phyloP scores from a whole-genome alignment of 306 rosid genomes.

The Lagenaria siceraria region DNA sequence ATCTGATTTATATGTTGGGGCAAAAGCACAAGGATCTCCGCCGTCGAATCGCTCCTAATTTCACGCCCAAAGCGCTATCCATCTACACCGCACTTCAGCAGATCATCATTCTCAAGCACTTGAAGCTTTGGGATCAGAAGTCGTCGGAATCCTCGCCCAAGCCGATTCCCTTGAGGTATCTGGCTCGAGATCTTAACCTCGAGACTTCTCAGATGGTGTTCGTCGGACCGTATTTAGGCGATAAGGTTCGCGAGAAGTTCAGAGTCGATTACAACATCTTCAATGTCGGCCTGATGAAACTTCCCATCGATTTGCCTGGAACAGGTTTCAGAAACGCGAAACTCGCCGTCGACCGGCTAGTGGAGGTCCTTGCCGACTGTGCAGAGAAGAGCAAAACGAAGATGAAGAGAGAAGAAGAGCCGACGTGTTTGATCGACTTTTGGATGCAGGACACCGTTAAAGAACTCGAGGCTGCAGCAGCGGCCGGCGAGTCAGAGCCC shows the following conservation, averaged over 20 bases:
- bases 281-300: slow-evolving; percentile 75
- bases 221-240: slow-evolving; percentile 62
- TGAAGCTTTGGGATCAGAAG: slow-evolving; percentile 37
- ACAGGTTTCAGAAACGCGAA: slow-evolving; percentile 63
- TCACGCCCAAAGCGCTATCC: slow-evolving; percentile 63
- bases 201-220: slow-evolving; percentile 77
- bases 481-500: slow-evolving; percentile 15
- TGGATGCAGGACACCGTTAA: slow-evolving; percentile 69
- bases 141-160: neutral
- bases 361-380: slow-evolving; percentile 30
- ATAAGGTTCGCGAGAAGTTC: slow-evolving; percentile 34
- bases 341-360: slow-evolving; percentile 56
- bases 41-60: slow-evolving; percentile 75
- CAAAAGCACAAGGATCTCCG: slow-evolving; percentile 76
- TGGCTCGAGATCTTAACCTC: slow-evolving; percentile 70
- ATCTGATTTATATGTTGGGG: slow-evolving; percentile 77
- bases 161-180: slow-evolving; percentile 33
- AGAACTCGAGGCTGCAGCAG: slow-evolving; percentile 19
- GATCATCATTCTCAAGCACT: slow-evolving; percentile 49
- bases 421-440: slow-evolving; percentile 65
- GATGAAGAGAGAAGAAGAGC: slow-evolving; percentile 38
- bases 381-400: slow-evolving; percentile 31
- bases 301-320: slow-evolving; percentile 73
- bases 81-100: slow-evolving; percentile 73
- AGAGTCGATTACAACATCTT: slow-evolving; percentile 53